Evolutionary conservation across 805 yeast species (phyloP).

Genomic region (Maudiozyma barnettii): DNA sequence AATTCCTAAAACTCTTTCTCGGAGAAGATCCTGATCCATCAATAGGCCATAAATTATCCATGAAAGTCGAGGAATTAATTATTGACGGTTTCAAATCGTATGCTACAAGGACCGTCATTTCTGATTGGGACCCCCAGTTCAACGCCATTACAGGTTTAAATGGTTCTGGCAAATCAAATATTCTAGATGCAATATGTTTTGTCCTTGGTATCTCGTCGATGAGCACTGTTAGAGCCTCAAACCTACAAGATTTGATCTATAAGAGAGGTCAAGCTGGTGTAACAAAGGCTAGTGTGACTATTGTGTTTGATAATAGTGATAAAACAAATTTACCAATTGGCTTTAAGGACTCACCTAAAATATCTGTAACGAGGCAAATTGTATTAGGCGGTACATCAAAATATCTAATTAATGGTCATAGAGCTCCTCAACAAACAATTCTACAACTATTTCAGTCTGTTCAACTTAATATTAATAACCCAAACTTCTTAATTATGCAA

Average conservation of each 20-base stretch:
- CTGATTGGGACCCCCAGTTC: conserved; percentile 93
- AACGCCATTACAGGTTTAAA: conserved; percentile 96
- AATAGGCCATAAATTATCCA: conserved; percentile 18
- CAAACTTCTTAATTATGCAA: conserved; percentile 96
- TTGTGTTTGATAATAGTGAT: conserved; percentile 85
- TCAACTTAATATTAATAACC: conserved; percentile 91
- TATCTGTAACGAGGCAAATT: conserved; percentile 86
- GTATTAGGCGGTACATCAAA: conserved; percentile 87
- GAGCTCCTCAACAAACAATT: conserved; percentile 91
- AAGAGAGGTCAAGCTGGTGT: conserved; percentile 98
- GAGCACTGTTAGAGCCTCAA: conserved; percentile 91
- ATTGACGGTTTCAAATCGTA: conserved; percentile 97
- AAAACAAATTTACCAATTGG: conserved; percentile 75
- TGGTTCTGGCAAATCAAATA: conserved; percentile 96
- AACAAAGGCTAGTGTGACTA: conserved; percentile 92
- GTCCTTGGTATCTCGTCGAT: conserved; percentile 94
- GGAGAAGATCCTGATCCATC: not conserved
- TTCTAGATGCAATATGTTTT: conserved; percentile 93
- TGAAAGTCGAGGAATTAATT: conserved; percentile 93
- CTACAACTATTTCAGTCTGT: conserved; percentile 86
- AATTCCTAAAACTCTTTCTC: not conserved
- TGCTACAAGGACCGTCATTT: conserved; percentile 90
- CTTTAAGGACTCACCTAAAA: conserved; percentile 63
- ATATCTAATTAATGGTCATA: conserved; percentile 88
- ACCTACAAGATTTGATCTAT: conserved; percentile 86